Conservation (phyloP, 495 filamentous ascomycete species). For the Parathielavia hyrcaniae region DNA sequence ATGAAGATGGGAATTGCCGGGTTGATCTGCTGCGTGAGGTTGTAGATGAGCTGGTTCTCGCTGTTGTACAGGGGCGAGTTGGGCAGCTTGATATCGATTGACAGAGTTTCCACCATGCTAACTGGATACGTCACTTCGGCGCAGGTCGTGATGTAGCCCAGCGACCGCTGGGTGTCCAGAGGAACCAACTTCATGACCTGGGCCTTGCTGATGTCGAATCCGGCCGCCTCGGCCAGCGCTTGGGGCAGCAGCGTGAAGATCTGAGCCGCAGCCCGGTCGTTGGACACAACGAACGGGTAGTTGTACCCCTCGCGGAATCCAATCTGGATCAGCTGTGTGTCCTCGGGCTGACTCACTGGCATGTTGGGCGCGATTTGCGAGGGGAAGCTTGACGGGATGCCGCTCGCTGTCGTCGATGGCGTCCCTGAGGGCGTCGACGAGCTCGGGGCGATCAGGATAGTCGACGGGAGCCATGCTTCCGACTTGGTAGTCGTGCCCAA, state of each 20-base stretch:
- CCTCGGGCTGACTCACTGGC: slow-evolving; percentile 43
- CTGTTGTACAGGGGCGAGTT: slow-evolving; percentile 68
- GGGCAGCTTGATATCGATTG: slow-evolving; percentile 59
- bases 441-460: slow-evolving; percentile 38
- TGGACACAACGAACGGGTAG: slow-evolving; percentile 71
- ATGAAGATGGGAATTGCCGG: slow-evolving; percentile 72
- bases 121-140: slow-evolving; percentile 68
- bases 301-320: slow-evolving; percentile 76
- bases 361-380: slow-evolving; percentile 62
- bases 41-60: slow-evolving; percentile 49
- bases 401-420: slow-evolving; percentile 35
- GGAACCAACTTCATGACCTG: slow-evolving; percentile 69
- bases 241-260: slow-evolving; percentile 77
- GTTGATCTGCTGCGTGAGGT: slow-evolving; percentile 76
- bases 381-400: slow-evolving; percentile 60
- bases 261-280: slow-evolving; percentile 66
- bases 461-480: slow-evolving; percentile 41
- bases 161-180: slow-evolving; percentile 60
- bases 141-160: slow-evolving; percentile 79
- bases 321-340: slow-evolving; percentile 66
- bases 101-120: slow-evolving; percentile 55
- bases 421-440: slow-evolving; percentile 28
- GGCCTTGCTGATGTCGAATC: slow-evolving; percentile 46
- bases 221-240: slow-evolving; percentile 63
- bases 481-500: slow-evolving; percentile 39